A percentile compares a stretch with the other conserved stretches of the same genome.
phyloP scores from a whole-genome alignment of 2,329 filamentous ascomycete genomes.

The Pseudogymnoascus sp. region DNA sequence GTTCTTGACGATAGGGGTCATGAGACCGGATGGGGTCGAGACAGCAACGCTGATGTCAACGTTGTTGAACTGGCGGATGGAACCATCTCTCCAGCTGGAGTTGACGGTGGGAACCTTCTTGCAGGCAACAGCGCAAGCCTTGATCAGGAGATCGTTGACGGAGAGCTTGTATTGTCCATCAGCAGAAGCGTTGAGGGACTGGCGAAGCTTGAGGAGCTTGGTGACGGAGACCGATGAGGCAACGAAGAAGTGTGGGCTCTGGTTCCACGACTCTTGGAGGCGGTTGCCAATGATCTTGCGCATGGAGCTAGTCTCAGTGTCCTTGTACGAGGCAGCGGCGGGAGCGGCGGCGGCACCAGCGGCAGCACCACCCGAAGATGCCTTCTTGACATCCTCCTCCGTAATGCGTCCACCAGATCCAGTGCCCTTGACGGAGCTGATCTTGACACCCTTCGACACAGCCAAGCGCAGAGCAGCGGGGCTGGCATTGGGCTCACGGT shows the following conservation, averaged over 20 bases:
- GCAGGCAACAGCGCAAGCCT: slow-evolving; percentile 81
- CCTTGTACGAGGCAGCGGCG: slow-evolving; percentile 63
- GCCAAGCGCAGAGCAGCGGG: slow-evolving; percentile 74
- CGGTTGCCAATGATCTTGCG: slow-evolving; percentile 95
- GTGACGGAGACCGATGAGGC: slow-evolving; percentile 81
- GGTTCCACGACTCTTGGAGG: slow-evolving; percentile 77
- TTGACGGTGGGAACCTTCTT: slow-evolving; percentile 94
- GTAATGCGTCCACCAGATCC: slow-evolving; percentile 82
- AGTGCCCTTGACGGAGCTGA: slow-evolving; percentile 75
- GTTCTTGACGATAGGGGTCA: slow-evolving; percentile 92
- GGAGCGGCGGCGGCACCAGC: slow-evolving; percentile 42
- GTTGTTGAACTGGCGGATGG: slow-evolving; percentile 86
- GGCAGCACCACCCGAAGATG: slow-evolving; percentile 42
- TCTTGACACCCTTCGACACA: slow-evolving; percentile 70
- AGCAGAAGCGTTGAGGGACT: slow-evolving; percentile 79
- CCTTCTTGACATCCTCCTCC: slow-evolving; percentile 89
- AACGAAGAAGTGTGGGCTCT: slow-evolving; percentile 98
- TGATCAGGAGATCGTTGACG: slow-evolving; percentile 99
- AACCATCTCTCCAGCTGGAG: slow-evolving; percentile 84
- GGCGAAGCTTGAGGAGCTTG: slow-evolving; percentile 93
- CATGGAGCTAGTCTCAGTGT: slow-evolving; percentile 82
- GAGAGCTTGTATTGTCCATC: slow-evolving; percentile 98
- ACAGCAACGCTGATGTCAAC: slow-evolving; percentile 96
- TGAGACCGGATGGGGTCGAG: slow-evolving; percentile 80
- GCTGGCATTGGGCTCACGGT: slow-evolving; percentile 68